phyloP scores from a whole-genome alignment of 208 protist species.

The Crithidia mellificae region DNA sequence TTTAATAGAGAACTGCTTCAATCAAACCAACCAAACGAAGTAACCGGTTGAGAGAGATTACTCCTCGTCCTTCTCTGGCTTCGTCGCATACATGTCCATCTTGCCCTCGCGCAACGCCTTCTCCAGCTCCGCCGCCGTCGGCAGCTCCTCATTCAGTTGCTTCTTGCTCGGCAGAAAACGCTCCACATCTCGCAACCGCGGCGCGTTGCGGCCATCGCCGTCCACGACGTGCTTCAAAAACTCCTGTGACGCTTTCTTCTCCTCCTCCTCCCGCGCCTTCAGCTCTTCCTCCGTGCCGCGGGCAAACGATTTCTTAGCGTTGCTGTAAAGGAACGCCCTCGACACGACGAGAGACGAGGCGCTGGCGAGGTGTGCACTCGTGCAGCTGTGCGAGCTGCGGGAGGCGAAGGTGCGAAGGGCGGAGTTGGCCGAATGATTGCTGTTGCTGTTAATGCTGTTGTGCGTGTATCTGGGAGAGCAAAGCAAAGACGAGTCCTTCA shows the following conservation, averaged over 20 bases:
- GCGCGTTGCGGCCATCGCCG: constrained; percentile 32
- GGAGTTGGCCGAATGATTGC: too few relatives aligned
- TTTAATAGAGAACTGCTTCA: too few relatives aligned
- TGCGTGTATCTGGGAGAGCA: too few relatives aligned
- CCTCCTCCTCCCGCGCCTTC: constrained; percentile 17
- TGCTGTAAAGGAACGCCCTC: constrained; percentile 31
- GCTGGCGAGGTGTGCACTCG: too few relatives aligned
- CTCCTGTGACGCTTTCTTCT: constrained; percentile 28
- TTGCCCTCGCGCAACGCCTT: constrained; percentile 41
- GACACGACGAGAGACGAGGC: background rate
- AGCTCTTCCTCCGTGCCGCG: constrained; percentile 35
- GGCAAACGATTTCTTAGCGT: constrained; percentile 36
- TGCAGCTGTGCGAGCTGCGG: too few relatives aligned
- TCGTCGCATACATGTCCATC: constrained; percentile 34
- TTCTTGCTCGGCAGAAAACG: constrained; percentile 42
- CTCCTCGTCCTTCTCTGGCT: constrained; percentile 36
- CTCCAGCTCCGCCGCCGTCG: constrained; percentile 49
- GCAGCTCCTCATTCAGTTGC: constrained; percentile 74
- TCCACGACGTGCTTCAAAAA: constrained; percentile 28
- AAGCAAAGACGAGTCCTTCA: too few relatives aligned
- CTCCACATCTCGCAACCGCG: constrained; percentile 32
- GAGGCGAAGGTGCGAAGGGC: too few relatives aligned
- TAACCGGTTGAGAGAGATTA: too few relatives aligned
- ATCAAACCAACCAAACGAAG: too few relatives aligned
- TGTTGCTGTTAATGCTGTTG: too few relatives aligned